These are phyloP conservation scores for Pyricularia pennisetigena DNA, from an alignment of 2,329 filamentous ascomycete genomes.

Conservation along the genomic window DNA sequence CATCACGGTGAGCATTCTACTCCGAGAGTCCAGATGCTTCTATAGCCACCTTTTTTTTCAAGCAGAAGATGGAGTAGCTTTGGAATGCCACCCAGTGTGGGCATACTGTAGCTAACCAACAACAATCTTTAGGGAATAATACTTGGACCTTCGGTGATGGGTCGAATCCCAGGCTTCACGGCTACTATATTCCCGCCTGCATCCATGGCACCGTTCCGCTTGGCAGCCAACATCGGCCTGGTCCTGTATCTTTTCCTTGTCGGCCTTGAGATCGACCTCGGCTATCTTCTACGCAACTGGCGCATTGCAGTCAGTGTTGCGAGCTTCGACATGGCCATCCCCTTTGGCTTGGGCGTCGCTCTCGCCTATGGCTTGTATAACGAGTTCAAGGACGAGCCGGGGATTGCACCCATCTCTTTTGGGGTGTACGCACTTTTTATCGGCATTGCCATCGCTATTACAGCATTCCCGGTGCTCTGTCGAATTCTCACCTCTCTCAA, in stretches of 20 bases:
- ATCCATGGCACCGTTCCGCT: background rate
- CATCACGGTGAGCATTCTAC: background rate
- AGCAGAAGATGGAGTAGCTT: background rate
- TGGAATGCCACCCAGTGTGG: background rate
- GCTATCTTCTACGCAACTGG: constrained; percentile 73
- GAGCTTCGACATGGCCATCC: constrained; percentile 68
- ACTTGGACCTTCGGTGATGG: background rate
- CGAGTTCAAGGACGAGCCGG: constrained; percentile 46
- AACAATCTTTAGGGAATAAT: background rate
- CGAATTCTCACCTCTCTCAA: constrained; percentile 89
- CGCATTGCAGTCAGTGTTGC: constrained; percentile 70
- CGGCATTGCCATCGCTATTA: constrained; percentile 88
- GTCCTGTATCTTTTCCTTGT: background rate
- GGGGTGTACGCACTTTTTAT: constrained; percentile 62
- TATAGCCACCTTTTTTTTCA: too few species aligned
- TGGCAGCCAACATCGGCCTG: background rate
- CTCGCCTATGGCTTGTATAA: constrained; percentile 76
- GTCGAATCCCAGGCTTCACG: background rate
- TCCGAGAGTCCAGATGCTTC: background rate
- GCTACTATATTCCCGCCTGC: background rate
- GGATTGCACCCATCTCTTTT: constrained; percentile 31
- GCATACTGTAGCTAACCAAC: background rate
- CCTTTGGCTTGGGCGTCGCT: constrained; percentile 71
- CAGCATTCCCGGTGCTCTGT: constrained; percentile 82
- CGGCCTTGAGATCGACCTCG: constrained; percentile 42